A percentile compares a stretch with the other conserved stretches of the same genome.
Evolutionary conservation across 352 stramenopile genomes (phyloP).

Genomic region (Globisporangium emineosum): DNA sequence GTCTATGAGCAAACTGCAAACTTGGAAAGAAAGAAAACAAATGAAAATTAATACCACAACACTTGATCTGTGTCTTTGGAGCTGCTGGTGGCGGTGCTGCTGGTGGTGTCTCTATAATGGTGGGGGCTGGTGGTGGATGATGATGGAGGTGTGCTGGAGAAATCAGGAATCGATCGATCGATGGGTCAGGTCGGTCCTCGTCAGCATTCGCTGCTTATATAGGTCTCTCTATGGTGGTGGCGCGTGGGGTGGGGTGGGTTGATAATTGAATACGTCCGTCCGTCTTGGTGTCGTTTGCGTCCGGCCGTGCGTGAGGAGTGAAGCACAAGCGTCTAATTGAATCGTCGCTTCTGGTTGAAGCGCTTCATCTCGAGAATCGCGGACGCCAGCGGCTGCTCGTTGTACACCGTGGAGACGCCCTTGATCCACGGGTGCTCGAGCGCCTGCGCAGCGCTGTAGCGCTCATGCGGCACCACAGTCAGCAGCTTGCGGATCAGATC

Average conservation of each 20-base stretch:
- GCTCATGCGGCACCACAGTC: slow-evolving; percentile 69
- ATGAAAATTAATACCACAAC: slow-evolving; percentile 6
- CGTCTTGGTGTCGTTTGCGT: not conserved
- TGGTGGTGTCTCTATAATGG: slow-evolving; percentile 13
- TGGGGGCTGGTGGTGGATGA: slow-evolving; percentile 1
- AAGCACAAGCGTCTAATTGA: slow-evolving; percentile 44
- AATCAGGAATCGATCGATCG: slow-evolving; percentile 3
- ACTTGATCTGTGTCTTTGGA: slow-evolving; percentile 4
- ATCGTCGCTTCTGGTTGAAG: slow-evolving; percentile 88
- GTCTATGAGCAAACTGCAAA: slow-evolving; percentile 5
- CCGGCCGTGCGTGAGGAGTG: not conserved
- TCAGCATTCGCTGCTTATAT: slow-evolving; percentile 7
- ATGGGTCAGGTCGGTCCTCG: too few relatives aligned
- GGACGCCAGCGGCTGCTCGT: slow-evolving; percentile 73
- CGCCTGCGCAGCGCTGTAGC: slow-evolving; percentile 64
- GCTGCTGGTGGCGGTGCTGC: not conserved
- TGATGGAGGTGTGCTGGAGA: slow-evolving; percentile 5
- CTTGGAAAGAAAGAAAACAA: not conserved
- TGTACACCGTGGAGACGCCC: slow-evolving; percentile 63
- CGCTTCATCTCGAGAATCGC: slow-evolving; percentile 87
- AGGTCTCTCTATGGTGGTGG: slow-evolving; percentile 3
- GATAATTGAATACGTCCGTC: slow-evolving; percentile 12
- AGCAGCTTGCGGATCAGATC: slow-evolving; percentile 79
- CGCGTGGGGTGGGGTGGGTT: slow-evolving; percentile 1
- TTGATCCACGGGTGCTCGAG: slow-evolving; percentile 87